Percentiles rank a stretch among this genome's conserved stretches.
Evolutionary conservation across 2,329 filamentous ascomycete species (phyloP).

Genomic region (Colletotrichum sp.): DNA sequence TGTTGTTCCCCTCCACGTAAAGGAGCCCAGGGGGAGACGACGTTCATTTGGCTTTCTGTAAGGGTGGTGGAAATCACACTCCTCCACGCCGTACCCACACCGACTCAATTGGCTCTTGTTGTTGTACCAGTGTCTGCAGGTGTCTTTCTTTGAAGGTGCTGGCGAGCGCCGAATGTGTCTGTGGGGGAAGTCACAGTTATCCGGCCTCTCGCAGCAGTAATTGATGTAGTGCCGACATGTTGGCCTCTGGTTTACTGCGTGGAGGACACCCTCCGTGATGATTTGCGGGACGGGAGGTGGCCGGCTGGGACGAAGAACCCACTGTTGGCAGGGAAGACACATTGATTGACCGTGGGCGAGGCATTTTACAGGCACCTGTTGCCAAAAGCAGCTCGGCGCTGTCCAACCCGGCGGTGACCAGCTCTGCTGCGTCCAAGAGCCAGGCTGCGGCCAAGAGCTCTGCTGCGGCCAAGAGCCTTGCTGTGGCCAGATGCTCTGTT

Average conservation of each 20-base stretch:
- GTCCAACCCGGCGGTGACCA: no score
- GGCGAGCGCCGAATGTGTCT: neutral
- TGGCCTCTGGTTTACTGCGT: neutral
- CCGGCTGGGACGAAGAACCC: no score
- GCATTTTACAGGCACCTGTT: no score
- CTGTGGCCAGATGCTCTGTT: neutral
- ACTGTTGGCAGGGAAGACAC: no score
- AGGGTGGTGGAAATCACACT: neutral
- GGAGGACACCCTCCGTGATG: neutral
- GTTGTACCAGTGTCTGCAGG: neutral
- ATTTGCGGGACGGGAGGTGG: neutral
- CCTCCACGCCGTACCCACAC: neutral
- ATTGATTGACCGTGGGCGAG: no score
- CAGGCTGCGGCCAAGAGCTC: no score
- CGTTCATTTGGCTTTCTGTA: neutral
- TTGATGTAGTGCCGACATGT: neutral
- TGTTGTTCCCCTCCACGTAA: neutral
- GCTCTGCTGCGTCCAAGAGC: no score
- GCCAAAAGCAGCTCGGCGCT: no score
- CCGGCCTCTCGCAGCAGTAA: neutral
- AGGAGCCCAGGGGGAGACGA: neutral
- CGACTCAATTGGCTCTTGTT: neutral
- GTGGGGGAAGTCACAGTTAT: neutral
- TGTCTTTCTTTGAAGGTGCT: neutral
- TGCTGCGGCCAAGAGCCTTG: no score